Conservation (phyloP, 2,329 filamentous ascomycete species). For the Colletotrichum tamarilloi region DNA sequence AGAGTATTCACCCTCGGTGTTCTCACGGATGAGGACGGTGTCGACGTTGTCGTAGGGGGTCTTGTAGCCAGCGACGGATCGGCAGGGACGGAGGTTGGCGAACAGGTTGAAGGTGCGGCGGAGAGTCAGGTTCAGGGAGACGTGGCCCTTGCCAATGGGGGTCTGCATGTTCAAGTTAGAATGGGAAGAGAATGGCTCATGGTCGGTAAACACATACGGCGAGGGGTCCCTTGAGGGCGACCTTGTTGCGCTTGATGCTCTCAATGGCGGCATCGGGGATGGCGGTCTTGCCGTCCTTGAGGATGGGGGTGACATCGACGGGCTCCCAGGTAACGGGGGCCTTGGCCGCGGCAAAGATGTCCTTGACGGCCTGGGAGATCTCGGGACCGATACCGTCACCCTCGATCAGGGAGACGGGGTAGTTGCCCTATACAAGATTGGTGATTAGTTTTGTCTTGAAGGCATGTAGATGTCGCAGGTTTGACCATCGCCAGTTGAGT, state of each 20-base stretch:
- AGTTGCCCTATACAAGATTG: slow-evolving; percentile 77
- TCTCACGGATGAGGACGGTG: slow-evolving; percentile 98
- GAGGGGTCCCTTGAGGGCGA: slow-evolving; percentile 97
- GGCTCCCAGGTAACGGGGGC: slow-evolving; percentile 96
- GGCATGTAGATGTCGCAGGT: neutral
- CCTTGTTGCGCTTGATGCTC: slow-evolving; percentile 94
- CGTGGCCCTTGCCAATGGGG: slow-evolving; percentile 91
- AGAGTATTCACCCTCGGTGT: slow-evolving; percentile 99
- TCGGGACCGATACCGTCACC: slow-evolving; percentile 99
- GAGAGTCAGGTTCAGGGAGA: slow-evolving; percentile 98
- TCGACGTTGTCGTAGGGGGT: slow-evolving; percentile 98
- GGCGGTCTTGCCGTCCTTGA: slow-evolving; percentile 95
- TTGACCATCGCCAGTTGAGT: slow-evolving; percentile 46
- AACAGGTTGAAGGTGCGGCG: slow-evolving; percentile 99
- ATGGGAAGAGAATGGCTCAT: neutral
- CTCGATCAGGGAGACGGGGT: slow-evolving; percentile 96
- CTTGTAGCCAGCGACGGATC: slow-evolving; percentile 97
- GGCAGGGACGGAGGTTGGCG: slow-evolving; percentile 98
- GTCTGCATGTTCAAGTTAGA: slow-evolving; percentile 35
- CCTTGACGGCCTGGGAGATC: slow-evolving; percentile 97
- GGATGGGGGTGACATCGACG: slow-evolving; percentile 91
- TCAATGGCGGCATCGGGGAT: slow-evolving; percentile 94
- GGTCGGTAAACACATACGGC: slow-evolving; percentile 71
- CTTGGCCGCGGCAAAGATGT: slow-evolving; percentile 97
- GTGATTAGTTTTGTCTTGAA: slow-evolving; percentile 24